Conservation (phyloP, 2,329 filamentous ascomycete species). For the Calonectria ilicicola region DNA sequence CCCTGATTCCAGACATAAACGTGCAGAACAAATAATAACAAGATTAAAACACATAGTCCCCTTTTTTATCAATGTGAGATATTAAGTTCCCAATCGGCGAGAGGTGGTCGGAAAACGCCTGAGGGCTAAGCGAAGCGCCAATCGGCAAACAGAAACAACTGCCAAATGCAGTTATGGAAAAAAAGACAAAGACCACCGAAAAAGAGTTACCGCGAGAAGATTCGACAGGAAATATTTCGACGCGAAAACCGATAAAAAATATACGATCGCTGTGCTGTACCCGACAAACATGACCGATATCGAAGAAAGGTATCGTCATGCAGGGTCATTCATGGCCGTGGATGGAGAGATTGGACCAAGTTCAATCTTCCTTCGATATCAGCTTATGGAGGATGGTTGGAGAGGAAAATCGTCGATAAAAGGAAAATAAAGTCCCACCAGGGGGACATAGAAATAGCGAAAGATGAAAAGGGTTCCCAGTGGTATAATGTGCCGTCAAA, state of each 20-base stretch:
- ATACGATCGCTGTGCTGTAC: constrained; percentile 71
- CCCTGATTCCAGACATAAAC: constrained; percentile 40
- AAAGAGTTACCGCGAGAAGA: constrained; percentile 44
- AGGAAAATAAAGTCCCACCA: constrained; percentile 30
- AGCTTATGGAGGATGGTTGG: constrained; percentile 46
- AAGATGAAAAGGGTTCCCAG: constrained; percentile 38
- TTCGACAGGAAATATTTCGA: constrained; percentile 43
- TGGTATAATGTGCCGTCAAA: constrained; percentile 52
- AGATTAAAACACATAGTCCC: constrained; percentile 42
- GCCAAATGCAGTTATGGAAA: constrained; percentile 35
- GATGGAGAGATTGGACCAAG: constrained; percentile 31
- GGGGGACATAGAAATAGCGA: constrained; percentile 34
- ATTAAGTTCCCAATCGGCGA: constrained; percentile 44
- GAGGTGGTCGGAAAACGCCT: constrained; percentile 40
- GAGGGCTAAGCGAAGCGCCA: constrained; percentile 37
- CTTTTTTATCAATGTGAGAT: constrained; percentile 42
- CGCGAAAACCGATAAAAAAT: constrained; percentile 45
- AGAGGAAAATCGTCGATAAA: constrained; percentile 40
- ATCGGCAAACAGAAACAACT: constrained; percentile 33
- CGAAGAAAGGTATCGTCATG: constrained; percentile 67
- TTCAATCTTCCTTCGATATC: constrained; percentile 31
- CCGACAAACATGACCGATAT: constrained; percentile 70
- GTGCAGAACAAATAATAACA: constrained; percentile 35
- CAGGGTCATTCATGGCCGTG: constrained; percentile 61
- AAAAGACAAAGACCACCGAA: constrained; percentile 46